Evolutionary conservation across 805 yeast genomes (phyloP).

Genomic region (Zygotorulaspora sp.): DNA sequence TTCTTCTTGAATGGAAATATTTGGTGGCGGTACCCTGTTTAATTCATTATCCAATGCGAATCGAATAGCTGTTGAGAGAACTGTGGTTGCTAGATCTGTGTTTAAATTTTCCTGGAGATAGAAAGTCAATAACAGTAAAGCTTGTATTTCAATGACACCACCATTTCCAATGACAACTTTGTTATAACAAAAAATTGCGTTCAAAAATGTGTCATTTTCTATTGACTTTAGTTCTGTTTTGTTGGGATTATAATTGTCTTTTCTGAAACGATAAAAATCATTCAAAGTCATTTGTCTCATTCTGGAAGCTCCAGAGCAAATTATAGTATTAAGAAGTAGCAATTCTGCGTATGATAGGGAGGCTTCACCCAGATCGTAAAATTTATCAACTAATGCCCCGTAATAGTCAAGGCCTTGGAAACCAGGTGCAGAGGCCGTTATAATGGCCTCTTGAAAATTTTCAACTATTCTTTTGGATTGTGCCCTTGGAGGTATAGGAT

Average conservation of each 20-base stretch:
- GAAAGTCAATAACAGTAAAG: conserved; percentile 44
- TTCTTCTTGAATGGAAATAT: conserved; percentile 38
- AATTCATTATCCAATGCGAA: conserved; percentile 52
- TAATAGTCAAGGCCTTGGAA: conserved; percentile 20
- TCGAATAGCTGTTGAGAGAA: conserved; percentile 46
- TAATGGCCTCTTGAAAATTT: conserved; percentile 17
- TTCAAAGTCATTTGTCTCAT: conserved; percentile 13
- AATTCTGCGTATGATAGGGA: conserved; percentile 27
- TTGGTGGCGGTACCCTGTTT: conserved; percentile 38
- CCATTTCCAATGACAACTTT: conserved; percentile 47
- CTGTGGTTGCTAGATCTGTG: conserved; percentile 40
- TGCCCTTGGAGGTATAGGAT: conserved; percentile 25
- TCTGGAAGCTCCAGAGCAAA: conserved; percentile 24
- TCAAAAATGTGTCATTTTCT: conserved; percentile 34
- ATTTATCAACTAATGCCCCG: conserved; percentile 17
- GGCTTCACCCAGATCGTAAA: conserved; percentile 15
- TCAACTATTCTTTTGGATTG: conserved; percentile 25
- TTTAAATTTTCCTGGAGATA: conserved; percentile 37
- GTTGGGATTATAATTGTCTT: conserved; percentile 22
- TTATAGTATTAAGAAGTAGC: conserved; percentile 23
- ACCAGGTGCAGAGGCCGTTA: conserved; percentile 19
- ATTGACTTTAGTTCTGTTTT: conserved; percentile 24
- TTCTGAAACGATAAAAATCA: conserved; percentile 20
- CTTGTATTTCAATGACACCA: conserved; percentile 49
- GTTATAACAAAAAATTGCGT: conserved; percentile 50